phyloP scores from a whole-genome alignment of 1,284 basidiomycete species.

The Ustilago tritici region DNA sequence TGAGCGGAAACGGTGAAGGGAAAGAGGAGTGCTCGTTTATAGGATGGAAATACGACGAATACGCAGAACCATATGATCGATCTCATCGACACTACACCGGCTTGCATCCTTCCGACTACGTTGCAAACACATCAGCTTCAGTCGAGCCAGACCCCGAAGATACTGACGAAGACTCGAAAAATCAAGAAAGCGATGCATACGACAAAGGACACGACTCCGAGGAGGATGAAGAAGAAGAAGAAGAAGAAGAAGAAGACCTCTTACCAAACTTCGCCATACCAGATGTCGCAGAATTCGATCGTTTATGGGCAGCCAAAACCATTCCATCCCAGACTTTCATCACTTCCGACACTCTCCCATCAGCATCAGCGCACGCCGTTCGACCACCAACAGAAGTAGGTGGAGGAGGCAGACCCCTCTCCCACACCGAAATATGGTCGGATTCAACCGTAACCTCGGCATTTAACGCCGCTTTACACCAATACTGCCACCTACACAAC shows the following conservation, averaged over 20 bases:
- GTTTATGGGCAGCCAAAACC: conserved; percentile 1
- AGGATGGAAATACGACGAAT: conserved; percentile 39
- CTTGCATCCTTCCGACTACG: not conserved
- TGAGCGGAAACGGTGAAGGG: not conserved
- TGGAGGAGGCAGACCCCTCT: conserved; percentile 30
- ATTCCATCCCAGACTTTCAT: not conserved
- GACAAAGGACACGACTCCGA: not conserved
- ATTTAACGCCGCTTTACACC: conserved; percentile 14
- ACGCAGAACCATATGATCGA: conserved; percentile 15
- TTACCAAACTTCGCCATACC: conserved; percentile 27
- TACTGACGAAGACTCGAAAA: not conserved
- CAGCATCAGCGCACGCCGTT: not conserved
- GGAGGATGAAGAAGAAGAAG: conserved; percentile 9
- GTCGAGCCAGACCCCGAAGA: not conserved
- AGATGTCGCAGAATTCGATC: conserved; percentile 20
- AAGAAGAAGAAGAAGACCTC: not conserved
- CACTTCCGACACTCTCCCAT: not conserved
- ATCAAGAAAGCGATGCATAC: no score
- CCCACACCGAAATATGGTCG: conserved; percentile 32
- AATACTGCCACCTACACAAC: conserved; percentile 24
- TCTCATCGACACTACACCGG: not conserved
- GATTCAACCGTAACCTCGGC: conserved; percentile 4
- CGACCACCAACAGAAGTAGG: conserved; percentile 30
- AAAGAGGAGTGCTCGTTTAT: not conserved
- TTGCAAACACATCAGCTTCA: not conserved